A percentile compares a stretch with the other conserved stretches of the same genome.
These are phyloP conservation scores for Magnusiomyces suaveolens DNA, from an alignment of 1,139 yeast genomes.

Conservation along the genomic window DNA sequence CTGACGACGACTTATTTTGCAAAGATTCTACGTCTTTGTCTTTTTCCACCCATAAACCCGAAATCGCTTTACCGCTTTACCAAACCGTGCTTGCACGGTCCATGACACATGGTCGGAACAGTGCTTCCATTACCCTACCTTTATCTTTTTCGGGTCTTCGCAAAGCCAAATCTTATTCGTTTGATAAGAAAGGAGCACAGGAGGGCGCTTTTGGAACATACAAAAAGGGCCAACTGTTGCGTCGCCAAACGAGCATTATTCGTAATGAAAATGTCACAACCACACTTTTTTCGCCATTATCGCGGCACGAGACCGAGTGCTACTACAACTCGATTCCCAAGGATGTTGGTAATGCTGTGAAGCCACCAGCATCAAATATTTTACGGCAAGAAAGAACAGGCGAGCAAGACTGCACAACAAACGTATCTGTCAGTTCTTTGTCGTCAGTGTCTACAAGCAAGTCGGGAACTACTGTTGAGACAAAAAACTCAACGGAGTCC, in stretches of 20 bases:
- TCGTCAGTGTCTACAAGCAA: too few species aligned
- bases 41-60: not conserved
- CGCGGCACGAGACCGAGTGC: slow-evolving; percentile 5
- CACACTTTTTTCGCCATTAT: slow-evolving; percentile 12
- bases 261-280: slow-evolving; percentile 9
- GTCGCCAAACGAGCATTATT: slow-evolving; percentile 12
- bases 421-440: too few species aligned
- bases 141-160: slow-evolving; percentile 7
- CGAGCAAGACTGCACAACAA: too few species aligned
- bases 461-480: too few species aligned
- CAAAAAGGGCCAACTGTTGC: not conserved
- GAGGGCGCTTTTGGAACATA: not conserved
- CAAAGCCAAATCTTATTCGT: slow-evolving; percentile 13
- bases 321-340: not conserved
- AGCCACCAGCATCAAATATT: too few species aligned
- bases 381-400: too few species aligned
- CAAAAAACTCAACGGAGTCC: too few species aligned
- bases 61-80: not conserved
- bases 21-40: not conserved
- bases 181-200: slow-evolving; percentile 4
- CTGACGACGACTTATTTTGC: slow-evolving; percentile 7
- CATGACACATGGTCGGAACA: not conserved
- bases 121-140: not conserved
- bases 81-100: not conserved
- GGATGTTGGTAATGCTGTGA: too few species aligned